A percentile compares a stretch with the other conserved stretches of the same genome.
Evolutionary conservation across 2,329 filamentous ascomycete species (phyloP).

Genomic region (Pseudonectria buxi): DNA sequence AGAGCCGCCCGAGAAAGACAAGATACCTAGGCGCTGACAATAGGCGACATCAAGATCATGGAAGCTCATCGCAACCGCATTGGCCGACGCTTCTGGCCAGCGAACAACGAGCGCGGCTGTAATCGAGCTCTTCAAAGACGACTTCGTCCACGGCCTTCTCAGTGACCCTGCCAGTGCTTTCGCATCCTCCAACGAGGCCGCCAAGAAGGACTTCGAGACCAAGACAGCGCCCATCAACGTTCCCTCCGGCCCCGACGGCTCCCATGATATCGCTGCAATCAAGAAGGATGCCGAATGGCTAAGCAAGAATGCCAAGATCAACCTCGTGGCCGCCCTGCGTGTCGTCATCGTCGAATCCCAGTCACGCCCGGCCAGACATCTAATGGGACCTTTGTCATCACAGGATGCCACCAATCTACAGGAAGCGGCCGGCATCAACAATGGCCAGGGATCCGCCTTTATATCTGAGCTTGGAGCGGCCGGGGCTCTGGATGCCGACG

Average conservation of each 20-base stretch:
- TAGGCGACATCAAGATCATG: constrained; percentile 44
- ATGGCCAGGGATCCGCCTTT: constrained; percentile 51
- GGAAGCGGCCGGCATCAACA: constrained; percentile 62
- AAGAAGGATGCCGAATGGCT: constrained; percentile 85
- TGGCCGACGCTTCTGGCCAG: constrained; percentile 50
- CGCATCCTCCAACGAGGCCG: constrained; percentile 50
- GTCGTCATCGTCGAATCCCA: constrained; percentile 81
- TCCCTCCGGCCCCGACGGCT: constrained; percentile 57
- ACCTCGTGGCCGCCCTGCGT: constrained; percentile 75
- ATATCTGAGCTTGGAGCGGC: constrained; percentile 44
- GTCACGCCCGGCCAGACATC: constrained; percentile 63
- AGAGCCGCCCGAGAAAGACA: constrained; percentile 7
- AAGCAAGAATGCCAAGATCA: constrained; percentile 68
- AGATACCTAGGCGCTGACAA: constrained; percentile 4
- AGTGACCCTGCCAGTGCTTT: constrained; percentile 65
- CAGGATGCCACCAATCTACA: constrained; percentile 73
- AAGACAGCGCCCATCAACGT: constrained; percentile 84
- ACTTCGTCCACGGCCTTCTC: constrained; percentile 61
- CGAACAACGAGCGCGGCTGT: constrained; percentile 49
- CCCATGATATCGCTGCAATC: constrained; percentile 69
- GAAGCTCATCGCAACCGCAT: constrained; percentile 51
- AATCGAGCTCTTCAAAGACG: constrained; percentile 63
- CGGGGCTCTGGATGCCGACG: constrained; percentile 44
- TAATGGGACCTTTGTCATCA: constrained; percentile 65
- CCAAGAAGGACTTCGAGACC: constrained; percentile 69